These are phyloP conservation scores for Besnoitia besnoiti DNA, from an alignment of 169 alveolate species.

Conservation along the genomic window DNA sequence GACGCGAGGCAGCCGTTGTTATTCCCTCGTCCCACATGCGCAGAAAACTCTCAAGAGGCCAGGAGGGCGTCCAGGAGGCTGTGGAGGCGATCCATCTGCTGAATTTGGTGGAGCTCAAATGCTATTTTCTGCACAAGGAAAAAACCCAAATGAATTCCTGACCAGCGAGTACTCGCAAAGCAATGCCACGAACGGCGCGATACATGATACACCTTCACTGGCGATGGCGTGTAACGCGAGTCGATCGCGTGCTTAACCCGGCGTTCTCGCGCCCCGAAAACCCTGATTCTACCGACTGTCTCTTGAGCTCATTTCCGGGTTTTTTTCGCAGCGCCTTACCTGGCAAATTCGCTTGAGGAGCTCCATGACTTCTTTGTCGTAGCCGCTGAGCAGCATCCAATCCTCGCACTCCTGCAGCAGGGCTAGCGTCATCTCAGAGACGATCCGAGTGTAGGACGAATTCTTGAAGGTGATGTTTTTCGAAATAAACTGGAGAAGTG, in stretches of 20 bases:
- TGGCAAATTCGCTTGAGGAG: constrained; percentile 33
- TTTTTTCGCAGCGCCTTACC: background rate
- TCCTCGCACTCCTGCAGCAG: constrained; percentile 40
- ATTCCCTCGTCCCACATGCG: too few species aligned
- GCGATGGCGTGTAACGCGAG: too few species aligned
- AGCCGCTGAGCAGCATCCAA: constrained; percentile 3
- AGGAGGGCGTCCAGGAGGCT: constrained; percentile 36
- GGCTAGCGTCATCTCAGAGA: constrained; percentile 10
- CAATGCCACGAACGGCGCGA: too few species aligned
- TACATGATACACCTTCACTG: too few species aligned
- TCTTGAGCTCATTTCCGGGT: background rate
- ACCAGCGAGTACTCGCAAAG: too few species aligned
- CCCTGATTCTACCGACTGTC: too few species aligned
- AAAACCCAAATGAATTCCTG: too few species aligned
- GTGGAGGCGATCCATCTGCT: constrained; percentile 36
- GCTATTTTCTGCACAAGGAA: constrained; percentile 25
- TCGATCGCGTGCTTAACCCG: too few species aligned
- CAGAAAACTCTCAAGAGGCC: background rate
- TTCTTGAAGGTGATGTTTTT: background rate
- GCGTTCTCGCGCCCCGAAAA: too few species aligned
- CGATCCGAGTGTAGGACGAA: background rate
- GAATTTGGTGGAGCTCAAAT: constrained; percentile 44
- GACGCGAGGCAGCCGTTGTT: too few species aligned
- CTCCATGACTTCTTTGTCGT: background rate
- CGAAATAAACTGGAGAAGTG: constrained; percentile 37